phyloP scores from a whole-genome alignment of 2,329 filamentous ascomycete genomes.

The Cyphellophora europaea region DNA sequence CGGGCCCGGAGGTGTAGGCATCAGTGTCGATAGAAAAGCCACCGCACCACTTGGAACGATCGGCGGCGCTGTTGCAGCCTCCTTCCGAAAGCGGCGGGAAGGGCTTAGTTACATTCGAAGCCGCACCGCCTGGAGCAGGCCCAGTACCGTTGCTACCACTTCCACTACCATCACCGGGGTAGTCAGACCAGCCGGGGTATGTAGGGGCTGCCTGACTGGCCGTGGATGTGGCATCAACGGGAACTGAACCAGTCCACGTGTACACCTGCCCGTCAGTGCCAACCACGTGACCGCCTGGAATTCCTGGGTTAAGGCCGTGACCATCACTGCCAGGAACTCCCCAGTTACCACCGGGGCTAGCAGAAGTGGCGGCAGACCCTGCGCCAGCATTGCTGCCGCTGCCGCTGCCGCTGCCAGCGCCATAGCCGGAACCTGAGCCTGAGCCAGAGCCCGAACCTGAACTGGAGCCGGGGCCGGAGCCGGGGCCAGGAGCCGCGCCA shows the following conservation, averaged over 20 bases:
- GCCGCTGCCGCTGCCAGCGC: slow-evolving; percentile 6
- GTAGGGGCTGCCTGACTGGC: background rate
- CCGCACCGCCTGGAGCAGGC: slow-evolving; percentile 1
- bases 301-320: slow-evolving; percentile 11
- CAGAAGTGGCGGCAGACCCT: slow-evolving; percentile 12
- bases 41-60: slow-evolving; percentile 15
- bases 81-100: slow-evolving; percentile 4
- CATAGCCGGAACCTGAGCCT: background rate
- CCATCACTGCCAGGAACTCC: slow-evolving; percentile 14
- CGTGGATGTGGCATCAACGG: background rate
- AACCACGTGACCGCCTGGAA: slow-evolving; percentile 15
- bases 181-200: background rate
- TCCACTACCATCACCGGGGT: background rate
- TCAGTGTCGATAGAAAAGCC: slow-evolving; percentile 10
- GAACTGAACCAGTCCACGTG: background rate
- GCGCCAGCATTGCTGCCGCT: slow-evolving; percentile 11
- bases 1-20: slow-evolving; percentile 8
- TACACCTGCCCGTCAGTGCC: slow-evolving; percentile 2
- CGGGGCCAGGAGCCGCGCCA: background rate
- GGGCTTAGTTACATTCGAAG: slow-evolving; percentile 3
- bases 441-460: background rate
- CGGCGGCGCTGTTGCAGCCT: slow-evolving; percentile 9
- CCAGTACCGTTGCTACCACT: slow-evolving; percentile 4
- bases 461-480: background rate
- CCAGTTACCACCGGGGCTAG: slow-evolving; percentile 9